phyloP scores from a whole-genome alignment of 805 yeast species.

The Schwanniomyces sp. region DNA sequence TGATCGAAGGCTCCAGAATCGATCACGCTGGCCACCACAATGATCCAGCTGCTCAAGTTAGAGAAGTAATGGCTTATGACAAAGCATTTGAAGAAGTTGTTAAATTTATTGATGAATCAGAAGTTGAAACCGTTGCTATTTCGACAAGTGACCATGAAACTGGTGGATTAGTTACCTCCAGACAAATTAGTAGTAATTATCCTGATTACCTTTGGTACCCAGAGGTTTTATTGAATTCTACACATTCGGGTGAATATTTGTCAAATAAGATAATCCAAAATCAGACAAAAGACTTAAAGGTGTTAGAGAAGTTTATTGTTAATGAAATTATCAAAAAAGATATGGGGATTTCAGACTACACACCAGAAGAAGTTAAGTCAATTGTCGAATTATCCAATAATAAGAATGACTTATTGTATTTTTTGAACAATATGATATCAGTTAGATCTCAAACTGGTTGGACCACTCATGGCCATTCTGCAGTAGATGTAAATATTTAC shows the following conservation, averaged over 20 bases:
- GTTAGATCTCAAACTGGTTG: slow-evolving; percentile 90
- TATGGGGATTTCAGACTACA: slow-evolving; percentile 63
- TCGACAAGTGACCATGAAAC: slow-evolving; percentile 95
- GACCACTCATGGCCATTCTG: slow-evolving; percentile 96
- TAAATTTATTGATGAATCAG: slow-evolving; percentile 65
- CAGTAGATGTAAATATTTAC: slow-evolving; percentile 92
- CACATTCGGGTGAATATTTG: slow-evolving; percentile 76
- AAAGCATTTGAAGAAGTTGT: slow-evolving; percentile 74
- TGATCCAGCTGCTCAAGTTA: slow-evolving; percentile 92
- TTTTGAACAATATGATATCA: slow-evolving; percentile 70
- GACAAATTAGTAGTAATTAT: slow-evolving; percentile 65
- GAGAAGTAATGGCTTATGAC: slow-evolving; percentile 87
- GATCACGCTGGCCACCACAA: slow-evolving; percentile 95
- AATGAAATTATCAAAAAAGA: slow-evolving; percentile 58
- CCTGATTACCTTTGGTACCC: slow-evolving; percentile 93
- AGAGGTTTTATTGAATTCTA: slow-evolving; percentile 63
- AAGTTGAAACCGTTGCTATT: slow-evolving; percentile 73
- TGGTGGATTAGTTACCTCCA: slow-evolving; percentile 88
- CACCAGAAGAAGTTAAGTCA: slow-evolving; percentile 46
- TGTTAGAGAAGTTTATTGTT: slow-evolving; percentile 46
- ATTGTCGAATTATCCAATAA: slow-evolving; percentile 16
- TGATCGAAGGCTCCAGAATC: slow-evolving; percentile 90
- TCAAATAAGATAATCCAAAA: slow-evolving; percentile 44
- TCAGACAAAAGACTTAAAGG: slow-evolving; percentile 11
- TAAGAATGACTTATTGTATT: slow-evolving; percentile 45